Base-by-base conservation (phyloP, 257 asterid genomes). In the Mitragyna speciosa region DNA sequence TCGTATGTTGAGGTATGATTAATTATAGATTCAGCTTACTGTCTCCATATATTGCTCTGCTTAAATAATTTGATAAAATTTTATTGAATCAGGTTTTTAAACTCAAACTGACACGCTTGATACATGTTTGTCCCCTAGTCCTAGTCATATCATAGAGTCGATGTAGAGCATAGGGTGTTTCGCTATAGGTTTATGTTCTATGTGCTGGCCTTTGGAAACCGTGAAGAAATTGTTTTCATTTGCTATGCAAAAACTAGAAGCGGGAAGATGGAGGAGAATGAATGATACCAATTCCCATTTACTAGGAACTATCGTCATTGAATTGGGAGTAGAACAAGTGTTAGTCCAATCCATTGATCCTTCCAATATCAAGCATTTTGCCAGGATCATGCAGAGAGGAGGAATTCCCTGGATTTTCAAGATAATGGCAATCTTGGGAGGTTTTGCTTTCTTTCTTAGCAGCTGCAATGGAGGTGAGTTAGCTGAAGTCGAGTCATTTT, bases 381-480 rank as follows among this genome's bases (percentile, higher is more conserved):
- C 19, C 24, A 14, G 54, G 58, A 78, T 33, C 28, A 69, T 70
- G 82, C 48, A 28, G 31, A 45, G 19, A 31, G 24, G 33, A 17
- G 14, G 33, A 0, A 51, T 79, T 69, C 33, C 64, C 6, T 39
- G 31, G 39, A 77, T 80, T 52, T 76, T 71, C 76, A 79, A 54
- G 76, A 10, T 85, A 22, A 22, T 72, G 64, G 58, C 28, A 45
- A 52, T 31, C 72, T 56, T 77, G 78, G 45, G 78, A 52, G 61
- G 43, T 74, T 77, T 77, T 45, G 56, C 79, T 68, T 61, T 65
- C 14, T 26, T 82, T 76, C 33, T 59, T 43, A 77, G 59, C 73
- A 43, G 78, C 79, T 82, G 86, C 79, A 58, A 67, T 66, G 85
- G 72, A 41, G 79, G 74, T 12, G 59, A 66, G 77, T 43, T 28